Base-by-base conservation (phyloP, 352 stramenopile genomes). In the Globisporangium parvum region DNA sequence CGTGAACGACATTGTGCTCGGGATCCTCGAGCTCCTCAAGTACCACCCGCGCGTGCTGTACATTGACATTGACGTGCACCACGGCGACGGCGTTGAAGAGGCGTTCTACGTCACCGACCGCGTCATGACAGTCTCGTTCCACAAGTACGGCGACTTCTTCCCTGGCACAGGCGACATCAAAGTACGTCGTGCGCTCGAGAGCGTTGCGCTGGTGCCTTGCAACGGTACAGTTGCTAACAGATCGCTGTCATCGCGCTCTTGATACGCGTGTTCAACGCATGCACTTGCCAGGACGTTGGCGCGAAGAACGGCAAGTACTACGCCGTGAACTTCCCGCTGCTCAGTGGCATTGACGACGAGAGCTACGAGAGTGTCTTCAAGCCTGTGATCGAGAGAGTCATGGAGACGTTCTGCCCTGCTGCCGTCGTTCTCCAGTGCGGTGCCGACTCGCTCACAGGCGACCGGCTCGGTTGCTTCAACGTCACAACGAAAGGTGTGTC, bases 61-160 rank as follows among this genome's bases (percentile, higher is more conserved):
- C 75, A 98, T 99, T 61, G 97, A 99, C 73, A 99, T 99, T 84
- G 97, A 99, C 70, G 98, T 99, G 64, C 97, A 99, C 73, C 97
- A 99, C 73, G 97, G 96, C 37, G 96, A 99, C 67, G 97, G 96
- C 35, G 97, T 99, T 26, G 96, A 99, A 62, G 96, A 98, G 65
- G 97, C 97, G 18, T 99, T 99, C 67, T 99, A 99, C 80, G 91
- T 88, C 18, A 99, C 97, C 41, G 98, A 99, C 71, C 88, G 96
- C 44, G 95, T 99, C 49, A 98, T 98, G 94, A 99, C 96, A 0
- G 90, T 90, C 51, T 97, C 89, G 17, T 99, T 99, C 73, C 97
- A 99, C 80, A 99, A 99, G 76, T 99, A 98, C 70, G 97, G 97
- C 24, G 96, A 99, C 64, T 99, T 98, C 64, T 99, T 99, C 70